A percentile compares a stretch with the other conserved stretches of the same genome.
Conservation (phyloP, 177 flowering plant species). For the Vitis hybrid region DNA sequence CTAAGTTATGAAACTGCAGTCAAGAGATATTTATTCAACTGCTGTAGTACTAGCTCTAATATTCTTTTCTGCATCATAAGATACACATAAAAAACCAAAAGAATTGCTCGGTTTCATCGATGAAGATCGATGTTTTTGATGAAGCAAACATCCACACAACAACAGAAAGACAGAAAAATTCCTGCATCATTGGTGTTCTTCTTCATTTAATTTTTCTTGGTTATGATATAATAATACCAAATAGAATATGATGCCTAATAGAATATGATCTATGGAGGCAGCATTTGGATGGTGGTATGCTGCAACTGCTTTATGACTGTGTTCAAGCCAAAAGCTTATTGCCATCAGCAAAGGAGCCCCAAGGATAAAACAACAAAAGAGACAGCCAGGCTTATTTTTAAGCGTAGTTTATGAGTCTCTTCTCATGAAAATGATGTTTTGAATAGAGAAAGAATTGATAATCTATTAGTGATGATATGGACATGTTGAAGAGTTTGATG, state of each 20-base stretch:
- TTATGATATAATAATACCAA: not conserved
- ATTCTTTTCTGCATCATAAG: not conserved
- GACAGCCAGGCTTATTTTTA: slow-evolving; percentile 13
- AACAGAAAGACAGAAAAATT: slow-evolving; percentile 11
- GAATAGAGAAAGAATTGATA: not conserved
- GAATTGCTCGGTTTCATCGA: slow-evolving; percentile 22
- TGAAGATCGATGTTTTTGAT: slow-evolving; percentile 29
- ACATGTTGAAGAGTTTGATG: not conserved
- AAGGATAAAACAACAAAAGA: slow-evolving; percentile 23
- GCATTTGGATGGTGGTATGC: not conserved
- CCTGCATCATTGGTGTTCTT: not conserved
- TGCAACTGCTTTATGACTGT: slow-evolving; percentile 1
- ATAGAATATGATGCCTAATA: not conserved
- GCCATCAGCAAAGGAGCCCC: slow-evolving; percentile 22
- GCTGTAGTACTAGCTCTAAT: no score
- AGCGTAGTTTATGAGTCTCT: not conserved
- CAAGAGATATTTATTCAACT: not conserved
- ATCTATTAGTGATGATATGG: not conserved
- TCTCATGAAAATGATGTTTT: not conserved
- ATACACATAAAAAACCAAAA: not conserved
- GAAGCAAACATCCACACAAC: slow-evolving; percentile 23
- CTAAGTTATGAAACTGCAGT: slow-evolving; percentile 17
- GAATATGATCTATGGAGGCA: not conserved
- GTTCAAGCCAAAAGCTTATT: slow-evolving; percentile 11
- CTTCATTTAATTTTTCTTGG: not conserved